A percentile compares a stretch with the other conserved stretches of the same genome.
Evolutionary conservation across 208 protist genomes (phyloP).

Genomic region (Blastocrithidia nonstop): DNA sequence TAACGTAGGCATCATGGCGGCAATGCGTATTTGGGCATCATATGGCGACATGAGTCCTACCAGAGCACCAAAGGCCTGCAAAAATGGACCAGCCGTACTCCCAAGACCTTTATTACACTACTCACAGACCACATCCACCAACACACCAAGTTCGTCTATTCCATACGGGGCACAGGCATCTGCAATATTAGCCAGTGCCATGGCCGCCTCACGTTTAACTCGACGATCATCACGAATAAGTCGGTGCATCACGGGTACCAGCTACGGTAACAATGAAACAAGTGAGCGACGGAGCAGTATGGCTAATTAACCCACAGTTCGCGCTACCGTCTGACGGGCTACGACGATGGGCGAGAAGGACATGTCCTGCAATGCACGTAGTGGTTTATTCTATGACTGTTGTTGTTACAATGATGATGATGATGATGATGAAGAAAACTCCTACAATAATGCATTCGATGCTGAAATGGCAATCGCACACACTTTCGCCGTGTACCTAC

Average conservation of each 20-base stretch:
- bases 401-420: no score
- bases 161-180: conserved; percentile 96
- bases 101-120: conserved; percentile 88
- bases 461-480: conserved; percentile 95
- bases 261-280: conserved; percentile 87
- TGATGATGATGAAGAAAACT: no score
- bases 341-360: conserved; percentile 94
- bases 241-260: conserved; percentile 94
- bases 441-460: no score
- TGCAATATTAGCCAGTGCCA: conserved; percentile 92
- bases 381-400: no score
- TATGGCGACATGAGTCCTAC: conserved; percentile 98
- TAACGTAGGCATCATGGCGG: conserved; percentile 92
- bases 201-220: conserved; percentile 92
- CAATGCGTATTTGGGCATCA: conserved; percentile 93
- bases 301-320: conserved; percentile 96
- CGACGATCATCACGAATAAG: conserved; percentile 91
- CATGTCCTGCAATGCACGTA: conserved; percentile 95
- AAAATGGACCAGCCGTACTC: conserved; percentile 92
- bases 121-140: conserved; percentile 94
- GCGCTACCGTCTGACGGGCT: conserved; percentile 94
- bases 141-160: conserved; percentile 94
- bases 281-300: conserved; percentile 95
- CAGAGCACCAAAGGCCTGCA: conserved; percentile 98
- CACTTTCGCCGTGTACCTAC: conserved; percentile 97